Conservation (phyloP, 2,329 filamentous ascomycete species). For the Teratosphaeria nubilosa region DNA sequence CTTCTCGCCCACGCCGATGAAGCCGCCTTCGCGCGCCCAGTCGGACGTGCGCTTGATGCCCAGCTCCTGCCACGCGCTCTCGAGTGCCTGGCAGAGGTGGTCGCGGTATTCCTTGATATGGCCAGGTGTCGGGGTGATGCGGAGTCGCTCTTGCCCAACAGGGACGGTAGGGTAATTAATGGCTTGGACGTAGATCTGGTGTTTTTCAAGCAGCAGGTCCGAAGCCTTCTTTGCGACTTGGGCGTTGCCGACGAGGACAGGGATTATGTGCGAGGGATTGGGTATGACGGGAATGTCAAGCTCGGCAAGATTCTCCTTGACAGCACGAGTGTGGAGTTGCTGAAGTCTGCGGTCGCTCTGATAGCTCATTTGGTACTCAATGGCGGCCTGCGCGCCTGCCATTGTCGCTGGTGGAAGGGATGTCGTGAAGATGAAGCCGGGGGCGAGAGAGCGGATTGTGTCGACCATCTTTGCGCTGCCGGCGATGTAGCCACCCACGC, state of each 20-base stretch:
- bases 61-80: slow-evolving; percentile 79
- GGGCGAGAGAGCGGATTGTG: slow-evolving; percentile 84
- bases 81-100: slow-evolving; percentile 72
- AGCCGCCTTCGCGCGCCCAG: slow-evolving; percentile 84
- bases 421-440: slow-evolving; percentile 98
- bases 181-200: slow-evolving; percentile 93
- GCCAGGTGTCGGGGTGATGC: slow-evolving; percentile 91
- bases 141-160: slow-evolving; percentile 91
- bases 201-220: slow-evolving; percentile 79
- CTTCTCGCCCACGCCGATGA: slow-evolving; percentile 81
- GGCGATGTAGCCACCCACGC: slow-evolving; percentile 95
- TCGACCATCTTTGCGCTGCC: slow-evolving; percentile 80
- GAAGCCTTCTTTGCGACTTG: slow-evolving; percentile 86
- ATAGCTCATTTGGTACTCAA: slow-evolving; percentile 84
- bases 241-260: slow-evolving; percentile 86
- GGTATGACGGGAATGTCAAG: slow-evolving; percentile 92
- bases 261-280: slow-evolving; percentile 94
- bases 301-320: slow-evolving; percentile 71
- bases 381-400: slow-evolving; percentile 83
- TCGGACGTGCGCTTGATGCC: slow-evolving; percentile 86
- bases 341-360: slow-evolving; percentile 82
- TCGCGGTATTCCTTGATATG: slow-evolving; percentile 78
- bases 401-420: slow-evolving; percentile 92
- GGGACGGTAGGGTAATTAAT: slow-evolving; percentile 99
- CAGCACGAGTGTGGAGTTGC: slow-evolving; percentile 89